phyloP scores from a whole-genome alignment of 2,329 filamentous ascomycete species.

The Fusarium acutatum region DNA sequence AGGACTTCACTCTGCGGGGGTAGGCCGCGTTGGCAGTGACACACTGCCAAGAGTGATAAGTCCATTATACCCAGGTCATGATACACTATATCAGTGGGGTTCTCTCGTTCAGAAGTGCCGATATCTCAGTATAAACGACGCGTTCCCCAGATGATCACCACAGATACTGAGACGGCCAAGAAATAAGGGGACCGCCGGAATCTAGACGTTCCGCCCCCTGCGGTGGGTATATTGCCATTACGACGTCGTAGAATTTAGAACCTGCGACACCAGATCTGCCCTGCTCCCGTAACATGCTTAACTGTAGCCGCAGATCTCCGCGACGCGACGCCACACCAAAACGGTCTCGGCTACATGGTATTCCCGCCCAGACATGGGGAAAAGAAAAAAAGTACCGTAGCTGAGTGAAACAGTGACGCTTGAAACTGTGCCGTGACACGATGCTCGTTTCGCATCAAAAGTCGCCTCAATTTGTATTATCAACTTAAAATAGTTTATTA shows the following conservation, averaged over 20 bases:
- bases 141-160: not conserved
- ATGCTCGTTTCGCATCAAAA: slow-evolving; percentile 1
- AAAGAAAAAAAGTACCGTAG: not conserved
- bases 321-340: not conserved
- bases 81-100: not conserved
- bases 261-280: not conserved
- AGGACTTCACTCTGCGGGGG: not conserved
- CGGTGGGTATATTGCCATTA: not conserved
- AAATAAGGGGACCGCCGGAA: not conserved
- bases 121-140: not conserved
- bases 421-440: slow-evolving; percentile 12
- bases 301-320: slow-evolving; percentile 1
- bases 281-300: slow-evolving; percentile 9
- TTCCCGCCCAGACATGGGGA: not conserved
- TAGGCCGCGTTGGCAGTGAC: not conserved
- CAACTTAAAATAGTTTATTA: slow-evolving; percentile 27
- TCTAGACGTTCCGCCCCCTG: not conserved
- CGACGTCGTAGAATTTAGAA: not conserved
- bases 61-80: not conserved
- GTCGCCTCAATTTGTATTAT: not conserved
- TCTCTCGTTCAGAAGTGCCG: not conserved
- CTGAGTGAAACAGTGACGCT: slow-evolving; percentile 11
- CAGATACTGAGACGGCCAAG: not conserved
- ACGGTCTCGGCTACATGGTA: not conserved
- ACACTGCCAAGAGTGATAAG: not conserved